Percentiles rank a stretch among this genome's conserved stretches.
Conservation (phyloP, 2,329 filamentous ascomycete species). For the Colletotrichum coccodes region DNA sequence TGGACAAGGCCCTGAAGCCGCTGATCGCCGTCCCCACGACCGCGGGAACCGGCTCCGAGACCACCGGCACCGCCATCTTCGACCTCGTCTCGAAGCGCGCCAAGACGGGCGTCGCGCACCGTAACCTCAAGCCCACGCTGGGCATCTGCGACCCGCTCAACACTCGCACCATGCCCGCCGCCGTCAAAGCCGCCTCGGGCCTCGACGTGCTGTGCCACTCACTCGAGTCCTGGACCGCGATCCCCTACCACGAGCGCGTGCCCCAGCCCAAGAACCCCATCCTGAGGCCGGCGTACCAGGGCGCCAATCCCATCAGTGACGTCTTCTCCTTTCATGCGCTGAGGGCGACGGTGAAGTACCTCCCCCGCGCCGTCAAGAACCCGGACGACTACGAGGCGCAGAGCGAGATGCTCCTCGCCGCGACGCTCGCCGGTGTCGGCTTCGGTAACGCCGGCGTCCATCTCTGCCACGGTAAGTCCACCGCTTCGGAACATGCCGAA, state of each 20-base stretch:
- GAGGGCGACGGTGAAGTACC: constrained; percentile 86
- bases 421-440: constrained; percentile 92
- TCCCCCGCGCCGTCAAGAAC: constrained; percentile 86
- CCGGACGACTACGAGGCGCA: constrained; percentile 94
- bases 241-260: constrained; percentile 87
- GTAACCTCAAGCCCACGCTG: constrained; percentile 93
- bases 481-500: neutral
- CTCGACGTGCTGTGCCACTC: constrained; percentile 96
- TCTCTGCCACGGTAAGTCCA: constrained; percentile 66
- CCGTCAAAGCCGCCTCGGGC: constrained; percentile 91
- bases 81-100: constrained; percentile 89
- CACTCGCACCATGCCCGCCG: constrained; percentile 93
- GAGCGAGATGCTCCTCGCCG: constrained; percentile 92
- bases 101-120: constrained; percentile 96
- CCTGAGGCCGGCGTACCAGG: constrained; percentile 92
- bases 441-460: constrained; percentile 99
- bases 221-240: constrained; percentile 97
- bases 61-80: constrained; percentile 97
- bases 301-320: constrained; percentile 96
- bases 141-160: constrained; percentile 90
- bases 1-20: constrained; percentile 76
- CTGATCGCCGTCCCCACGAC: constrained; percentile 88
- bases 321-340: constrained; percentile 94
- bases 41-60: constrained; percentile 89
- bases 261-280: constrained; percentile 91